A percentile compares a stretch with the other conserved stretches of the same genome.
These are phyloP conservation scores for Clohesyomyces aquaticus DNA, from an alignment of 495 filamentous ascomycete species.

Conservation along the genomic window DNA sequence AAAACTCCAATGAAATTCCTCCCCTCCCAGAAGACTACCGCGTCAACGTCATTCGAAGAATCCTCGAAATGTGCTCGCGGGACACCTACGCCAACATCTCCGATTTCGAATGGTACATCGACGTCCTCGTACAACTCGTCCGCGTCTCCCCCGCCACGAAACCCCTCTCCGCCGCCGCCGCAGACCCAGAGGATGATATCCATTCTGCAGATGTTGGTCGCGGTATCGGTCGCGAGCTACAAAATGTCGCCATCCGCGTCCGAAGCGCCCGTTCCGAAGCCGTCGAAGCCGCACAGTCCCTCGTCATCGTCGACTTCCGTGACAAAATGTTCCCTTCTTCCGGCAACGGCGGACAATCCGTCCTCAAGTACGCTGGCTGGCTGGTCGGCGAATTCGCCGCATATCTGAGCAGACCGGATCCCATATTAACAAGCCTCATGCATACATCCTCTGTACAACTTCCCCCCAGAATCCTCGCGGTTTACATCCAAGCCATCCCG, in stretches of 20 bases:
- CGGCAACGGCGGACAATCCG: conserved; percentile 57
- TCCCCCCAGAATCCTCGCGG: conserved; percentile 64
- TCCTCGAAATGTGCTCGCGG: conserved; percentile 88
- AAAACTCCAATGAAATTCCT: conserved; percentile 43
- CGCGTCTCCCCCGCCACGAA: conserved; percentile 60
- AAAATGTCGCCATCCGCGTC: conserved; percentile 90
- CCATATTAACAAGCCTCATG: conserved; percentile 71
- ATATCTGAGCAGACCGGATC: conserved; percentile 65
- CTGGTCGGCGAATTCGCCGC: conserved; percentile 83
- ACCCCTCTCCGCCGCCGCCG: conserved; percentile 20
- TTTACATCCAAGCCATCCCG: conserved; percentile 82
- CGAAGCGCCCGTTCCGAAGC: conserved; percentile 75
- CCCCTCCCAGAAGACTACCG: conserved; percentile 81
- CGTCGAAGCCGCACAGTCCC: conserved; percentile 76
- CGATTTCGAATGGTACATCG: conserved; percentile 98
- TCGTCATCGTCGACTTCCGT: conserved; percentile 61
- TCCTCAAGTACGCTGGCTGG: conserved; percentile 77
- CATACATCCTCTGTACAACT: conserved; percentile 65
- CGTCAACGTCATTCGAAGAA: conserved; percentile 72
- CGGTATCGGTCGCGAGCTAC: conserved; percentile 79
- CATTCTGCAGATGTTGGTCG: conserved; percentile 59
- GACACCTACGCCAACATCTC: conserved; percentile 81
- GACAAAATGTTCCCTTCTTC: conserved; percentile 53
- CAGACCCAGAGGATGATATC: conserved; percentile 32
- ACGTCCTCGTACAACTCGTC: conserved; percentile 78